Evolutionary conservation across 352 stramenopile species (phyloP), one percentile per base, ranked within the genome.

Genomic region (Globisporangium camurandrum): DNA sequence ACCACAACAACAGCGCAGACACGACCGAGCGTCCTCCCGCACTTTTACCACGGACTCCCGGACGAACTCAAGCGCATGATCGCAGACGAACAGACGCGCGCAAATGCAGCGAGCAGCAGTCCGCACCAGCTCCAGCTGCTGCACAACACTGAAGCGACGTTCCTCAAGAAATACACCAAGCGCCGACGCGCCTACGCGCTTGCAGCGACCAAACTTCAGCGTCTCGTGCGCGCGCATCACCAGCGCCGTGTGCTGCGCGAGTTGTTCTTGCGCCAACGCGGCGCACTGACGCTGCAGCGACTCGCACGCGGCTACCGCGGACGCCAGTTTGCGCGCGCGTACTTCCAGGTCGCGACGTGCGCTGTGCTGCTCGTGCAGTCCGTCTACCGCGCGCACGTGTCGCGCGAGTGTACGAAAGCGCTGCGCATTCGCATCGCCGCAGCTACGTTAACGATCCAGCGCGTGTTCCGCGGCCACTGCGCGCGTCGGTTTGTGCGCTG

Each of bases 41-140:
- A 88, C 38, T 90, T 90, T 56, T 90, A 87, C 30, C 79, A 90
- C 49, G 79, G 76, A 4, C 51, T 90, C 0, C 74, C 79, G 0
- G 67, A 71, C 22, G 76, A 86, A 47, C 70, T 90, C 36, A 90
- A 90, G 58, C 69, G 66, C 1, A 75, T 87, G 65, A 85, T 91
- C 22, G 60, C 67, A 7, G 69, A 88, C 14, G 69, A 88, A 40
- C 68, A 84, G 40, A 34, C 49, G 3, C 67, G 63, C 40, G 49
- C 37, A 1, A 57, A 62, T 9, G 26, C 20, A 6, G 6, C 26
- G 51, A 27, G 7, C 2, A 19, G 17, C 52, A 6, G 14, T 54
- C 6, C 37, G 55, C 19, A 22, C 0, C 47, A 55, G 53, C 42
- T 52, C 3, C 46, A 62, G n/a, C 71, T 87, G 3, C 44, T 39